phyloP scores from a whole-genome alignment of 768 basidiomycete species.

The Mycena belliarum region DNA sequence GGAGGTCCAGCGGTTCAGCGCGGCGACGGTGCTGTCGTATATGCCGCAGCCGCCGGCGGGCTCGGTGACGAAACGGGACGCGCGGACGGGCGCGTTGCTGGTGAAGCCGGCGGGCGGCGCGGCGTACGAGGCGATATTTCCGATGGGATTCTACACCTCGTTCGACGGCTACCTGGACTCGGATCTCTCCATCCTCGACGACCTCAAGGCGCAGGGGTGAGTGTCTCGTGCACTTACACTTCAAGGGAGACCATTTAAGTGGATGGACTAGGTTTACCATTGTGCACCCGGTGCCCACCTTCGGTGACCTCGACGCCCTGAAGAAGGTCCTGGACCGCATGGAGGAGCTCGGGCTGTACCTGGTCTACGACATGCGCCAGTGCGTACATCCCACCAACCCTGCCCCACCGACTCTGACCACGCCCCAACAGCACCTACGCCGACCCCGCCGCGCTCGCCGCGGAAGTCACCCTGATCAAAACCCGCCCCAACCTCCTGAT shows the following conservation, averaged over 20 bases:
- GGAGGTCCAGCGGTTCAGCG: neutral
- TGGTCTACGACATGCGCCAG: constrained; percentile 66
- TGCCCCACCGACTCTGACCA: neutral
- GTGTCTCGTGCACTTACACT: neutral
- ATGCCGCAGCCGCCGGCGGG: constrained; percentile 36
- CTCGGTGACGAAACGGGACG: constrained; percentile 50
- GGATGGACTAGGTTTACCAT: constrained; percentile 16
- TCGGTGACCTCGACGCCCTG: constrained; percentile 45
- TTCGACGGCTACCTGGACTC: constrained; percentile 41
- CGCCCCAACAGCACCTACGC: constrained; percentile 44
- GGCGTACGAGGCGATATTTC: constrained; percentile 41
- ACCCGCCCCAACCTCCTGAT: constrained; percentile 40
- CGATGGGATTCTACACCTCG: constrained; percentile 56
- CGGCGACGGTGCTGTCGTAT: constrained; percentile 34
- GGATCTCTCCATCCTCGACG: constrained; percentile 44
- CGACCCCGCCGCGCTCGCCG: constrained; percentile 43
- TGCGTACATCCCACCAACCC: constrained; percentile 31
- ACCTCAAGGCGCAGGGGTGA: constrained; percentile 47
- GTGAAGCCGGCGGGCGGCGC: constrained; percentile 30
- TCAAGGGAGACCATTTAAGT: neutral
- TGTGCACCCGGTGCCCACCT: constrained; percentile 61
- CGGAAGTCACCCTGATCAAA: constrained; percentile 53
- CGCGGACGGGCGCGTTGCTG: constrained; percentile 46
- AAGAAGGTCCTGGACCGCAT: constrained; percentile 48
- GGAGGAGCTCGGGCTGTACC: constrained; percentile 50